Evolutionary conservation across 1,139 yeast genomes (phyloP), one percentile per base, ranked within the genome.

Genomic region (Meyerozyma elateridarum): DNA sequence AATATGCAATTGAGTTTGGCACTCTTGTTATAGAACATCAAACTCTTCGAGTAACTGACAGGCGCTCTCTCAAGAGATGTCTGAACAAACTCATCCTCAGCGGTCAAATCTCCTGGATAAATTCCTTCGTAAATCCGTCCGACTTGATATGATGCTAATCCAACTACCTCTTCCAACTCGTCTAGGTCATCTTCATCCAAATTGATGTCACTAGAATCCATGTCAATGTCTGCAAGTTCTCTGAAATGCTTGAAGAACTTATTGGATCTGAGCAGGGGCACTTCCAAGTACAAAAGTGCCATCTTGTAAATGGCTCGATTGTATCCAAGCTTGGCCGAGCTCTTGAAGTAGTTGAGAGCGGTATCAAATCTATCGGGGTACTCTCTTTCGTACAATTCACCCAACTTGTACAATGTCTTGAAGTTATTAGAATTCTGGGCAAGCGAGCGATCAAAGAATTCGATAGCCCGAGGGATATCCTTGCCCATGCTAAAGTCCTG

Each of bases 1-100:
- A 87, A 77, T 8, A 89, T 65, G 49, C 89, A 84, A 28, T 80
- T 78, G 39, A 79, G 64, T 45, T 76, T 74, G 5, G 96, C 95
- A 4, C 96, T 85, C 39, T 76, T 76, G 46, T 81, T 70, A 57
- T 81, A 91, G 46, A 75, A 75, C 25, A 78, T 68, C 35, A 87
- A 62, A 6, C 96, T 79, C 44, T 70, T 71, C n/a, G 70, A 57
- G 35, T 73, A 73, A 52, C 81, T 67, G 13, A 65, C 70, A 1
- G 74, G 73, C 0, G 69, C 65, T 32, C 54, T 40, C 42, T 59
- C 61, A 35, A 64, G 51, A 9, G 68, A 52, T 39, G 54, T 51
- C 28, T 42, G 44, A 22, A 67, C 52, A 38, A 68, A 68, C 15
- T 52, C 61, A 40, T 64, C 67, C 5, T 64, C 66, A 2, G 55